phyloP scores from a whole-genome alignment of 2,329 filamentous ascomycete genomes.

The Cercospora nicotianae region DNA sequence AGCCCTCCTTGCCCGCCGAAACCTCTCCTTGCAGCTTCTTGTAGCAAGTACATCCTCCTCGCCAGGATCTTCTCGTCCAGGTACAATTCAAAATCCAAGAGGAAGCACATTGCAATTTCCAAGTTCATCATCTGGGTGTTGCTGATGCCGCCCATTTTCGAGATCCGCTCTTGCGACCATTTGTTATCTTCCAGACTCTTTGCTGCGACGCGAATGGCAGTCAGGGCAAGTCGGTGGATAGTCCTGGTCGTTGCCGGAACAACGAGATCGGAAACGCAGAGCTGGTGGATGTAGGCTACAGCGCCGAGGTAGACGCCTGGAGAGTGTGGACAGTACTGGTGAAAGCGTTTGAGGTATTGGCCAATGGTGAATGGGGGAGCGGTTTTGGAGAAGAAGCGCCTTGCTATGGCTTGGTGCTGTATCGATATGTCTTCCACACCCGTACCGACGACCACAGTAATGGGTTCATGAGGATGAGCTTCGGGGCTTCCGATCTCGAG shows the following conservation, averaged over 20 bases:
- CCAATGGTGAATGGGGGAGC: slow-evolving; percentile 79
- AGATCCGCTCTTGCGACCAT: slow-evolving; percentile 79
- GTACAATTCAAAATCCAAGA: slow-evolving; percentile 76
- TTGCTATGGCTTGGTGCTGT: slow-evolving; percentile 81
- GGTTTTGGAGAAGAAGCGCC: slow-evolving; percentile 89
- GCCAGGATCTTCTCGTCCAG: slow-evolving; percentile 37
- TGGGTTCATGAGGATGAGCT: slow-evolving; percentile 51
- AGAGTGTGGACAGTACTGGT: slow-evolving; percentile 89
- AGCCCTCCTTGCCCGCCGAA: slow-evolving; percentile 29
- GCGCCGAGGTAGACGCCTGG: slow-evolving; percentile 90
- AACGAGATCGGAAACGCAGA: slow-evolving; percentile 70
- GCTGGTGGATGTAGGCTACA: slow-evolving; percentile 79
- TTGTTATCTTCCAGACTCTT: slow-evolving; percentile 92
- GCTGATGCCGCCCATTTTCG: slow-evolving; percentile 84
- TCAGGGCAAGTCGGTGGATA: slow-evolving; percentile 81
- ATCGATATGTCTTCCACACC: slow-evolving; percentile 71
- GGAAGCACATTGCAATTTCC: slow-evolving; percentile 69
- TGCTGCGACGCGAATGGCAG: slow-evolving; percentile 82
- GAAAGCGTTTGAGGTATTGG: slow-evolving; percentile 82
- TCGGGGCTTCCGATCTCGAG: slow-evolving; percentile 46
- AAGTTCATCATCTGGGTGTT: slow-evolving; percentile 77
- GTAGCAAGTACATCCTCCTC: slow-evolving; percentile 38
- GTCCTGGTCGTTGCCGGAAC: slow-evolving; percentile 82
- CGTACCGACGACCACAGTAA: slow-evolving; percentile 52
- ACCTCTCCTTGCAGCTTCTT: slow-evolving; percentile 37